Evolutionary conservation across 148 eudicot genomes (phyloP).

Genomic region (Selenicereus undatus): DNA sequence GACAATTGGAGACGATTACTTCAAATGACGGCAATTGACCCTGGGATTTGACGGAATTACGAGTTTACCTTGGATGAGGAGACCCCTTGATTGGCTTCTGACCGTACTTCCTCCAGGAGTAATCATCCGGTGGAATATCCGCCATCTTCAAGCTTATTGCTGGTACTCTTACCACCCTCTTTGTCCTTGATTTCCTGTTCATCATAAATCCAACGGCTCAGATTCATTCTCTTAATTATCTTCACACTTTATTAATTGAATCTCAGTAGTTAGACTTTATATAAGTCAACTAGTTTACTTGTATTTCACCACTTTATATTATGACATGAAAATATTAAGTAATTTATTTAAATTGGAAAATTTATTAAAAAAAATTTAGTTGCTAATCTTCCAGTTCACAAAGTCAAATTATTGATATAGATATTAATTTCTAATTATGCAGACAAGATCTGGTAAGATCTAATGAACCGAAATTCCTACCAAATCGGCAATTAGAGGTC

Average conservation of each 20-base stretch:
- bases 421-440: not conserved
- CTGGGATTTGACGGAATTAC: not conserved
- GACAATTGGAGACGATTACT: not conserved
- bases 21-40: not conserved
- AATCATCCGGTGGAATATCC: constrained; percentile 94
- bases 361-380: too few species aligned
- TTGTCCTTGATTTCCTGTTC: constrained; percentile 71
- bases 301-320: too few species aligned
- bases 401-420: too few species aligned
- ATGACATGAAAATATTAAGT: too few species aligned
- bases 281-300: not conserved
- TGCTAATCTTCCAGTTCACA: too few species aligned
- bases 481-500: too few species aligned
- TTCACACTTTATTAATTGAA: not conserved
- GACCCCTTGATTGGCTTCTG: constrained; percentile 98
- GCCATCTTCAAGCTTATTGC: constrained; percentile 83
- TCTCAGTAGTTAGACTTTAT: not conserved
- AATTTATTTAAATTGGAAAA: too few species aligned
- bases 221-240: not conserved
- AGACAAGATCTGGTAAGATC: not conserved
- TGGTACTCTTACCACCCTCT: constrained; percentile 73
- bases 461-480: not conserved
- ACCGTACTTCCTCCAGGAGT: constrained; percentile 95
- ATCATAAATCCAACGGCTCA: constrained; percentile 7
- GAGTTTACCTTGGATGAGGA: constrained; percentile 77